Percentiles rank a stretch among this genome's conserved stretches.
Evolutionary conservation across 306 rosid species (phyloP).

Genomic region (Corylus heterophylla): DNA sequence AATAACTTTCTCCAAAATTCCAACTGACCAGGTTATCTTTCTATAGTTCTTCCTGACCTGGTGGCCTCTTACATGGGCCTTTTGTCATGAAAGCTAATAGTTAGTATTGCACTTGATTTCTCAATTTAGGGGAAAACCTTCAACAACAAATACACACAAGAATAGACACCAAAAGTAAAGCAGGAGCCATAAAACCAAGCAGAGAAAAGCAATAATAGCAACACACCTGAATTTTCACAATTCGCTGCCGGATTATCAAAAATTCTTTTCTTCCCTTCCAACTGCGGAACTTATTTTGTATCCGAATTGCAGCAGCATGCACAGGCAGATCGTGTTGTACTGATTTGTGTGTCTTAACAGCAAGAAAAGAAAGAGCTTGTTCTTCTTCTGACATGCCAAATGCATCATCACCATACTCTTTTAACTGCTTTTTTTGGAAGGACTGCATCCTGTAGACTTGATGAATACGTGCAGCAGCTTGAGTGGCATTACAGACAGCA

Average conservation of each 20-base stretch:
- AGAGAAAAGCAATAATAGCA: background rate
- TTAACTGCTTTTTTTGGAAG: slow-evolving; percentile 74
- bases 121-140: background rate
- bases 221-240: slow-evolving; percentile 86
- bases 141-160: background rate
- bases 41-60: slow-evolving; percentile 73
- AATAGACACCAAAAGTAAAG: background rate
- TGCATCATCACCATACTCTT: slow-evolving; percentile 43
- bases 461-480: slow-evolving; percentile 85
- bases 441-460: slow-evolving; percentile 81
- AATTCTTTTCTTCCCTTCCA: slow-evolving; percentile 83
- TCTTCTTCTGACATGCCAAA: slow-evolving; percentile 58
- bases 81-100: slow-evolving; percentile 18
- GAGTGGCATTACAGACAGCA: slow-evolving; percentile 81
- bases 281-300: slow-evolving; percentile 79
- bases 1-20: slow-evolving; percentile 82
- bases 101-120: slow-evolving; percentile 22
- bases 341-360: slow-evolving; percentile 41
- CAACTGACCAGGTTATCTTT: slow-evolving; percentile 76
- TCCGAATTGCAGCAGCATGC: slow-evolving; percentile 72
- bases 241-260: slow-evolving; percentile 58
- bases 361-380: slow-evolving; percentile 55
- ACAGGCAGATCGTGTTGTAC: slow-evolving; percentile 50
- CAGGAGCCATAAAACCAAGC: slow-evolving; percentile 7
- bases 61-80: slow-evolving; percentile 95